Percentiles rank a stretch among this genome's conserved stretches.
Conservation (phyloP, 495 filamentous ascomycete genomes). For the Neurospora sp. region DNA sequence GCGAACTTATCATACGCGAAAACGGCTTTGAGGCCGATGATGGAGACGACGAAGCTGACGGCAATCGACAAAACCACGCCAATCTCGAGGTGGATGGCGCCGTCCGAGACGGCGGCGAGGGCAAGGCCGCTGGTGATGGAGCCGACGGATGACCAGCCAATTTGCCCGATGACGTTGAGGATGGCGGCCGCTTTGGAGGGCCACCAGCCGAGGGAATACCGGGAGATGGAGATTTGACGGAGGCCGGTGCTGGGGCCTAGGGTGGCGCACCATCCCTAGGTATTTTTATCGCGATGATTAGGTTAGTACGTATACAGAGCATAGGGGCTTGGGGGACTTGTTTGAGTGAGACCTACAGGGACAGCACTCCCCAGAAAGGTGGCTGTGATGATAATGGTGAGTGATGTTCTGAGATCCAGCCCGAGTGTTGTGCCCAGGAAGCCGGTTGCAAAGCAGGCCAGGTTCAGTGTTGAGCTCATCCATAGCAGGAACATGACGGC, state of each 20-base stretch:
- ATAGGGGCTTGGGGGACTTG: background rate
- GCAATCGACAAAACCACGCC: constrained; percentile 39
- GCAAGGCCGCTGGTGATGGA: constrained; percentile 40
- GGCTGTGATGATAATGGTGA: constrained; percentile 41
- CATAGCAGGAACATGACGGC: constrained; percentile 21
- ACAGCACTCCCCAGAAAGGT: constrained; percentile 35
- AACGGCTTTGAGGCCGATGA: constrained; percentile 38
- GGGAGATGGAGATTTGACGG: constrained; percentile 41
- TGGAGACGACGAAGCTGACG: constrained; percentile 31
- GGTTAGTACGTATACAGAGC: background rate
- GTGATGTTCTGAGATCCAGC: constrained; percentile 38
- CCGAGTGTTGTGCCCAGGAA: constrained; percentile 40
- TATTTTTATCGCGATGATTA: background rate
- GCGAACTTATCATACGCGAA: constrained; percentile 31
- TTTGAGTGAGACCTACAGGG: constrained; percentile 27
- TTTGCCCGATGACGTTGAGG: constrained; percentile 39
- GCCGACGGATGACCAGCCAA: constrained; percentile 39
- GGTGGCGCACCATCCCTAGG: constrained; percentile 34
- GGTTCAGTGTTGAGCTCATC: constrained; percentile 21
- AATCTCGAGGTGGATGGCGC: constrained; percentile 30
- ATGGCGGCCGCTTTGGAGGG: constrained; percentile 39
- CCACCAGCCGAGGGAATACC: constrained; percentile 49
- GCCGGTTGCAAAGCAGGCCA: constrained; percentile 43
- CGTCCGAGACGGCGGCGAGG: constrained; percentile 41
- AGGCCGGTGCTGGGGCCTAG: constrained; percentile 42